Evolutionary conservation across 352 stramenopile genomes (phyloP).

Genomic region (Phytophthora pistaciae): DNA sequence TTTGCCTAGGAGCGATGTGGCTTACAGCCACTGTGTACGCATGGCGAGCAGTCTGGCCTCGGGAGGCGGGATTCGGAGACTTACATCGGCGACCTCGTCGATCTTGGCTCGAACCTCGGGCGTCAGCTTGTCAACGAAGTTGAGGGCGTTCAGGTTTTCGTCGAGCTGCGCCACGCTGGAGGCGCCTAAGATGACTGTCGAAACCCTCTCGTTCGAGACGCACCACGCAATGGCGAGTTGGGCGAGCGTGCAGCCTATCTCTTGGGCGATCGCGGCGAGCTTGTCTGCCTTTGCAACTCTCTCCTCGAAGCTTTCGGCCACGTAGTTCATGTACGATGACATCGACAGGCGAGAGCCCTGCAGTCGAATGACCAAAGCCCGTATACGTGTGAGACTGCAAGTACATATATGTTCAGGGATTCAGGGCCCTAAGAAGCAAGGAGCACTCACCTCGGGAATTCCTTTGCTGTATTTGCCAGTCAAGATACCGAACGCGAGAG

Average conservation of each 20-base stretch:
- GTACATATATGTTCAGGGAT: neutral
- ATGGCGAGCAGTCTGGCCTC: conserved; percentile 26
- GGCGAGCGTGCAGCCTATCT: conserved; percentile 49
- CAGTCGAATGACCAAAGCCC: neutral
- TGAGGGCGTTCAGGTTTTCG: conserved; percentile 57
- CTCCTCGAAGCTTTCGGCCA: conserved; percentile 39
- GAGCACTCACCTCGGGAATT: conserved; percentile 38
- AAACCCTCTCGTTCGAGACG: conserved; percentile 56
- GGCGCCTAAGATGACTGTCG: conserved; percentile 59
- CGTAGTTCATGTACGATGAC: conserved; percentile 44
- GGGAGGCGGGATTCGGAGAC: conserved; percentile 17
- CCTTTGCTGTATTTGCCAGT: conserved; percentile 83
- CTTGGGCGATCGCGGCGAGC: conserved; percentile 38
- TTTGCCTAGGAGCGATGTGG: too few species aligned
- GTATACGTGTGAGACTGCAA: neutral
- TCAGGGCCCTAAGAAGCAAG: neutral
- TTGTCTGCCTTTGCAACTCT: conserved; percentile 41
- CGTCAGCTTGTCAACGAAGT: conserved; percentile 58
- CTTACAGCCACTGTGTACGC: conserved; percentile 30
- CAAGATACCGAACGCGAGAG: conserved; percentile 66
- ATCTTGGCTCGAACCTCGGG: conserved; percentile 55
- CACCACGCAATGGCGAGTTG: conserved; percentile 70
- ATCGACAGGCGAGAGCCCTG: conserved; percentile 54
- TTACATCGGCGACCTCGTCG: conserved; percentile 51
- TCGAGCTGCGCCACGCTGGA: conserved; percentile 61